These are phyloP conservation scores for Lentinula raphanica DNA, from an alignment of 768 basidiomycete genomes.

Conservation along the genomic window DNA sequence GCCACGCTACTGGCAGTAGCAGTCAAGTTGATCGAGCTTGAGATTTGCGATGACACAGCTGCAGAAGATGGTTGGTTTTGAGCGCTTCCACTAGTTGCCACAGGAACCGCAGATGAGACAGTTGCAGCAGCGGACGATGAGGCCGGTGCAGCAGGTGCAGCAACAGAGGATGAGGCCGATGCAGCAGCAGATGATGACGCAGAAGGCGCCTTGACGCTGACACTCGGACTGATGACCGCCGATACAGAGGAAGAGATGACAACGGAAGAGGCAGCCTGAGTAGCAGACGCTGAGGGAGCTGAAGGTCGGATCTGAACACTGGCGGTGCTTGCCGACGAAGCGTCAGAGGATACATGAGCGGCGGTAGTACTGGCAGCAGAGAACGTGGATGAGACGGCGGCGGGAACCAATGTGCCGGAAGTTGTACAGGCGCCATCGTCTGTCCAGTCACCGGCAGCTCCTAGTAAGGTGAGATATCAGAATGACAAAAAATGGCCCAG, in stretches of 20 bases:
- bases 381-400: not conserved
- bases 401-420: not conserved
- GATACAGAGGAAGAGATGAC: not conserved
- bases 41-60: too few relatives aligned
- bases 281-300: not conserved
- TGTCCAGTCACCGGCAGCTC: conserved; percentile 28
- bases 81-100: not conserved
- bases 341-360: not conserved
- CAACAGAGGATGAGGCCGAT: not conserved
- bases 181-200: not conserved
- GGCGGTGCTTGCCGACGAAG: not conserved
- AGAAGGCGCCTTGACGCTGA: not conserved
- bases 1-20: not conserved
- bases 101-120: not conserved
- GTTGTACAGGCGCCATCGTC: conserved; percentile 26
- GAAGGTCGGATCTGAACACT: not conserved
- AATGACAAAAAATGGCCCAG: not conserved
- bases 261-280: not conserved
- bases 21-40: too few relatives aligned
- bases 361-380: not conserved
- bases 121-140: not conserved
- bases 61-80: not conserved
- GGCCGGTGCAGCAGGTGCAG: not conserved
- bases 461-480: conserved; percentile 9
- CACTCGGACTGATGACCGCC: not conserved